phyloP scores from a whole-genome alignment of 2,329 filamentous ascomycete genomes.

The Phialophora expanda region DNA sequence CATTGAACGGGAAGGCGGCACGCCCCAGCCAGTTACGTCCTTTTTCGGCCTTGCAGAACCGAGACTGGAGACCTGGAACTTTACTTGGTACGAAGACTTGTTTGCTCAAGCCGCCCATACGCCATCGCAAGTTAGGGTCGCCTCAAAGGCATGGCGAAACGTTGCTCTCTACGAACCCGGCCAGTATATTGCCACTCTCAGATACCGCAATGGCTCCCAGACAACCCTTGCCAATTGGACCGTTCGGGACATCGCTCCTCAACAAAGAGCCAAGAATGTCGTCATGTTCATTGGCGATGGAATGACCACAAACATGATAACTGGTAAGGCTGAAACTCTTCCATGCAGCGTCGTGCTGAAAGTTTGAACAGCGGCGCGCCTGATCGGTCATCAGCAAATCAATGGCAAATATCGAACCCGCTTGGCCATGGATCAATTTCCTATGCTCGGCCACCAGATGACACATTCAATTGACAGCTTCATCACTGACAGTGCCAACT shows the following conservation, averaged over 20 bases:
- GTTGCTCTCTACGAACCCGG: conserved; percentile 79
- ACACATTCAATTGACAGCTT: conserved; percentile 83
- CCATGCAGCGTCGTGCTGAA: conserved; percentile 17
- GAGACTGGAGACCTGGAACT: conserved; percentile 78
- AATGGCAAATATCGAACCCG: conserved; percentile 81
- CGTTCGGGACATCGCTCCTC: conserved; percentile 71
- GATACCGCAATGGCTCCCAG: conserved; percentile 70
- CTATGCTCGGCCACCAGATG: conserved; percentile 86
- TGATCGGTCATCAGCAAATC: conserved; percentile 80
- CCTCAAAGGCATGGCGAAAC: conserved; percentile 76
- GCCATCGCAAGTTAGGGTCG: conserved; percentile 77
- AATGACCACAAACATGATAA: conserved; percentile 59
- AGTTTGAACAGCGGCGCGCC: conserved; percentile 74
- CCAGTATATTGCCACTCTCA: conserved; percentile 75
- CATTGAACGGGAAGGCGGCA: conserved; percentile 62
- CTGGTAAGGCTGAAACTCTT: conserved; percentile 32
- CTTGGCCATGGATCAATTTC: conserved; percentile 81
- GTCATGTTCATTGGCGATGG: conserved; percentile 80
- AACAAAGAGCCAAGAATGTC: conserved; percentile 81
- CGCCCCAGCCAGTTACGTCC: conserved; percentile 61
- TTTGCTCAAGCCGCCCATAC: conserved; percentile 74
- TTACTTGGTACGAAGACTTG: conserved; percentile 82
- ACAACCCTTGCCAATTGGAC: conserved; percentile 77
- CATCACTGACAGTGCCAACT: conserved; percentile 87
- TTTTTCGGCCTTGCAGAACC: conserved; percentile 76